These are phyloP conservation scores for Emmonsia crescens DNA, from an alignment of 2,329 filamentous ascomycete genomes.

Conservation along the genomic window DNA sequence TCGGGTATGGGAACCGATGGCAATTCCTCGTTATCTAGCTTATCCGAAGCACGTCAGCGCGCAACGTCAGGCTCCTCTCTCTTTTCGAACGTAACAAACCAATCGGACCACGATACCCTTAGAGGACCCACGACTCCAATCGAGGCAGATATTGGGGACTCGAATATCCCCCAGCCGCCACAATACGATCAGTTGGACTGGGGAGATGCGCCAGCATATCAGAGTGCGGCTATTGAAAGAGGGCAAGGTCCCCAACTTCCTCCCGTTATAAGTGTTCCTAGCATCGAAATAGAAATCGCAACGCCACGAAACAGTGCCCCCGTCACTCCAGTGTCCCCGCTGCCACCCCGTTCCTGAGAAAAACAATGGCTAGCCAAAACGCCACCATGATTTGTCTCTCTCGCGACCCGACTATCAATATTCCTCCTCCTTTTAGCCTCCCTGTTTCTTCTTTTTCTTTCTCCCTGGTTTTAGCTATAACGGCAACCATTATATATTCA, in stretches of 20 bases:
- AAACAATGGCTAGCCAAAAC: not conserved
- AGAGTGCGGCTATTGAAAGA: slow-evolving; percentile 18
- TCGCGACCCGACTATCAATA: not conserved
- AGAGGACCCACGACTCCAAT: not conserved
- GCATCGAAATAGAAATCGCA: slow-evolving; percentile 18
- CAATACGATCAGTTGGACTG: slow-evolving; percentile 33
- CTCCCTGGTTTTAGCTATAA: not conserved
- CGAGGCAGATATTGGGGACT: slow-evolving; percentile 28
- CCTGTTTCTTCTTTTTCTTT: not conserved
- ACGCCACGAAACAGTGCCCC: slow-evolving; percentile 14
- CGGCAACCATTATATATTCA: not conserved
- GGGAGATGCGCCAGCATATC: slow-evolving; percentile 35
- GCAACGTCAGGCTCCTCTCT: slow-evolving; percentile 26
- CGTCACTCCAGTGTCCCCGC: slow-evolving; percentile 13
- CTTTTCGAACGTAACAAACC: slow-evolving; percentile 21
- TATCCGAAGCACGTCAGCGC: slow-evolving; percentile 18
- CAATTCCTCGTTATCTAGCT: slow-evolving; percentile 18
- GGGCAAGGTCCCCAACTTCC: slow-evolving; percentile 11
- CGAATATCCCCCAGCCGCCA: slow-evolving; percentile 29
- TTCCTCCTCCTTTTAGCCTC: not conserved
- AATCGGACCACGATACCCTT: slow-evolving; percentile 16
- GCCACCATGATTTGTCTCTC: not conserved
- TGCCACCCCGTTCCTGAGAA: not conserved
- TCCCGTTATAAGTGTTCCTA: slow-evolving; percentile 13
- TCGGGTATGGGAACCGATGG: slow-evolving; percentile 23